These are phyloP conservation scores for Pisolithus orientalis DNA, from an alignment of 768 basidiomycete species.

Conservation along the genomic window DNA sequence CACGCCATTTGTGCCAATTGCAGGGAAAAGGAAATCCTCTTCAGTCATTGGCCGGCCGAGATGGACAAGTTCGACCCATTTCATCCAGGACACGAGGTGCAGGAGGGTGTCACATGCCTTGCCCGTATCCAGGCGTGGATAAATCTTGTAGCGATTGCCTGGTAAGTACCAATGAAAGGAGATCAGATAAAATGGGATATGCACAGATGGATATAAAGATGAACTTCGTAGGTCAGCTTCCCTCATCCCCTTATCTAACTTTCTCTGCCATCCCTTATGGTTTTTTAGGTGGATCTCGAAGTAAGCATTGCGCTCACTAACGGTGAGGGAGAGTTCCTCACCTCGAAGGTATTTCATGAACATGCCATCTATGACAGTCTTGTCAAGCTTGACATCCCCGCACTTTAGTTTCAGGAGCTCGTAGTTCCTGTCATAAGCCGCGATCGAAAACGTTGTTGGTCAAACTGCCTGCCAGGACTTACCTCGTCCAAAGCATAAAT, in stretches of 20 bases:
- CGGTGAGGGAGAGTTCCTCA: neutral
- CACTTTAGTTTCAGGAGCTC: conserved; percentile 22
- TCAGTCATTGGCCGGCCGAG: conserved; percentile 5
- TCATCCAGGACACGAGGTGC: conserved; percentile 1
- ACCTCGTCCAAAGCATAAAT: neutral
- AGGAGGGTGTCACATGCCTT: neutral
- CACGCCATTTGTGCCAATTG: conserved; percentile 14
- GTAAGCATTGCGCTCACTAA: conserved; percentile 8
- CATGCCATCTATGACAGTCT: neutral
- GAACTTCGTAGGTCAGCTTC: conserved; percentile 11
- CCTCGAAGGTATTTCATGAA: conserved; percentile 2
- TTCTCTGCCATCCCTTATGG: conserved; percentile 20
- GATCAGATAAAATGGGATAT: too few species aligned
- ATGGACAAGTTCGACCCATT: neutral
- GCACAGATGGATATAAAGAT: too few species aligned
- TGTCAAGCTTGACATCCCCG: conserved; percentile 15
- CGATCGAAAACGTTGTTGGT: too few species aligned
- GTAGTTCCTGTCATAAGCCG: conserved; percentile 19
- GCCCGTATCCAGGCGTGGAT: neutral
- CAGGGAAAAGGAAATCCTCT: conserved; percentile 18
- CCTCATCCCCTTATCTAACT: conserved; percentile 19
- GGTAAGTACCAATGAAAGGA: neutral
- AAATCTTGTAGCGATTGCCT: conserved; percentile 4
- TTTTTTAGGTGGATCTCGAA: conserved; percentile 18
- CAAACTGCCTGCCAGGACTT: too few species aligned